These are phyloP conservation scores for Barbarea vulgaris DNA, from an alignment of 345 rosid genomes.

Conservation along the genomic window DNA sequence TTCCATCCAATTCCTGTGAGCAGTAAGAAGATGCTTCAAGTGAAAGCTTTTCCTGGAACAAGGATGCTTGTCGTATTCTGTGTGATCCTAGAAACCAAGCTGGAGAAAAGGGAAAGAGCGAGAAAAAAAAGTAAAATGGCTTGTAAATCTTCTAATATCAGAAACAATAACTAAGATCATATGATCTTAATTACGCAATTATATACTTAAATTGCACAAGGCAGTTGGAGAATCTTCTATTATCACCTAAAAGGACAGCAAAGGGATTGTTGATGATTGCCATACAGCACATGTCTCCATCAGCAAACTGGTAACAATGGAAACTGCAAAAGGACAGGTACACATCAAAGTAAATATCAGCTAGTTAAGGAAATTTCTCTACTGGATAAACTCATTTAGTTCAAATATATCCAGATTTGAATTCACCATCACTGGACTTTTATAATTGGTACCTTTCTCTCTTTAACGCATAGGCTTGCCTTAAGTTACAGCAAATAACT, in stretches of 20 bases:
- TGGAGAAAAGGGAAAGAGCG: conserved; percentile 15
- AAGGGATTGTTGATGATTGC: conserved; percentile 1
- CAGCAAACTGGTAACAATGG: not conserved
- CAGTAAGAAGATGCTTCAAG: not conserved
- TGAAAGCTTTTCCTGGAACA: conserved; percentile 1
- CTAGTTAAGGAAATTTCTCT: conserved; percentile 5
- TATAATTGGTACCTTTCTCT: conserved; percentile 22
- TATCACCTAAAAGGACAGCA: not conserved
- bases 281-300: conserved; percentile 26
- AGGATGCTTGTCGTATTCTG: not conserved
- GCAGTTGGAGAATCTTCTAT: conserved; percentile 25
- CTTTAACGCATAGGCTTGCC: conserved; percentile 7
- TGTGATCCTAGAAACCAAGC: conserved; percentile 26
- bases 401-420: not conserved
- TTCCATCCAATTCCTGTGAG: conserved; percentile 23
- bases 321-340: conserved; percentile 22
- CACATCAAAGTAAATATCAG: conserved; percentile 5
- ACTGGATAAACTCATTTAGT: conserved; percentile 7
- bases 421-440: conserved; percentile 9
- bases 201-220: conserved; percentile 9
- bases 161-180: conserved; percentile 20
- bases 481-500: conserved; percentile 25
- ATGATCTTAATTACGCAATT: not conserved
- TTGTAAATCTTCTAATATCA: conserved; percentile 8
- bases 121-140: conserved; percentile 14